Evolutionary conservation across 2,329 filamentous ascomycete species (phyloP).

Genomic region (Sordariomycetes sp.): DNA sequence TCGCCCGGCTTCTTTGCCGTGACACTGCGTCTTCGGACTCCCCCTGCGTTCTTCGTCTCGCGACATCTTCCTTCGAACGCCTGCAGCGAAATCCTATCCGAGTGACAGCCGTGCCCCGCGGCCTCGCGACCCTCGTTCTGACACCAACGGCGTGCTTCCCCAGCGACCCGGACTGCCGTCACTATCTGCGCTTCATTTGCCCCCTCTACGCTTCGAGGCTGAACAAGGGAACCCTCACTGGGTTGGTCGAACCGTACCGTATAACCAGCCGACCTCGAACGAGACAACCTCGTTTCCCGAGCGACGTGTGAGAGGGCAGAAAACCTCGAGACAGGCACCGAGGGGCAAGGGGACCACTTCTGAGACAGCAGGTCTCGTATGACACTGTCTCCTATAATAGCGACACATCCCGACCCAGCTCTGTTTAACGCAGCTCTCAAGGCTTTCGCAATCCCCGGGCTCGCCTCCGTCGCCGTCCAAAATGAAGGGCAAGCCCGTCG

Average conservation of each 20-base stretch:
- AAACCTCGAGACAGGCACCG: not conserved
- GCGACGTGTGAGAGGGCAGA: not conserved
- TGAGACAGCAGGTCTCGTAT: not conserved
- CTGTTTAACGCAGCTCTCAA: not conserved
- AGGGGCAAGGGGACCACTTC: not conserved
- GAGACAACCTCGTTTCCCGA: not conserved
- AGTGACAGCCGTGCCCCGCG: not conserved
- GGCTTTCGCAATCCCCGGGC: not conserved
- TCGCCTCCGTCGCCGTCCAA: slow-evolving; percentile 12
- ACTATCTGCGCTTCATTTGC: not conserved
- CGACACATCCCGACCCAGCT: not conserved
- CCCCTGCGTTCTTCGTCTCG: not conserved
- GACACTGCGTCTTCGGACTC: not conserved
- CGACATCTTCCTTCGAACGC: not conserved
- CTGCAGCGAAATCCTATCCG: not conserved
- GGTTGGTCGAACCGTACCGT: too few species aligned
- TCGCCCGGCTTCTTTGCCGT: not conserved
- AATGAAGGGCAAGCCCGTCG: slow-evolving; percentile 64
- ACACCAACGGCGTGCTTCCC: not conserved
- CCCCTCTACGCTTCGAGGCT: not conserved
- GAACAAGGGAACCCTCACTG: too few species aligned
- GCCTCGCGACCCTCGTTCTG: not conserved
- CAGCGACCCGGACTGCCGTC: not conserved
- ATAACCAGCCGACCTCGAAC: not conserved
- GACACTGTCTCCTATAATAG: not conserved